phyloP scores from a whole-genome alignment of 2,329 filamentous ascomycete species.

The Coniochaeta sp. region DNA sequence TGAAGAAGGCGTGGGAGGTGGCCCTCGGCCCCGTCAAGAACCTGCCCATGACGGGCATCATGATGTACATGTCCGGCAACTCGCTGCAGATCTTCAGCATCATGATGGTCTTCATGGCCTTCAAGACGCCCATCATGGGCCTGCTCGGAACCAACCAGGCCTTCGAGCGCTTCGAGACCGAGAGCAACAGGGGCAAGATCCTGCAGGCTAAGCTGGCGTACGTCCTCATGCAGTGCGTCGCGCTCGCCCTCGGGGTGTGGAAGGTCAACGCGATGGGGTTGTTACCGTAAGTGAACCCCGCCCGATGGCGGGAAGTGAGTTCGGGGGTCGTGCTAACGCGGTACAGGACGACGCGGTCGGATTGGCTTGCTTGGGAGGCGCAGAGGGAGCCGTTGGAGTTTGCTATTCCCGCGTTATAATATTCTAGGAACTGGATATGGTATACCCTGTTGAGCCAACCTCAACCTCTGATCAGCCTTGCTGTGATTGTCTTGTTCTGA shows the following conservation, averaged over 20 bases:
- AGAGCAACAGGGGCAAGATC: conserved; percentile 65
- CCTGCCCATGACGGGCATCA: conserved; percentile 95
- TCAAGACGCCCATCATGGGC: conserved; percentile 90
- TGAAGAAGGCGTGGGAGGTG: conserved; percentile 99
- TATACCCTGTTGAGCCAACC: background rate
- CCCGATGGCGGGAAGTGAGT: background rate
- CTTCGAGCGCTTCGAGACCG: conserved; percentile 87
- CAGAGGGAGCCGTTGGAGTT: conserved; percentile 62
- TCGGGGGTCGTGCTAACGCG: conserved; percentile 5
- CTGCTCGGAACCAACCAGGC: conserved; percentile 74
- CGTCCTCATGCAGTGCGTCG: conserved; percentile 76
- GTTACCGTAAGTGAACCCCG: conserved; percentile 62
- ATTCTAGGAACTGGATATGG: background rate
- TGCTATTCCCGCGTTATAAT: conserved; percentile 53
- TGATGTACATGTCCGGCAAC: conserved; percentile 99
- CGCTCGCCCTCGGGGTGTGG: conserved; percentile 83
- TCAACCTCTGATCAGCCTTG: no score
- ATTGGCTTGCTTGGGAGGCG: conserved; percentile 95
- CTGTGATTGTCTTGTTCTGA: background rate
- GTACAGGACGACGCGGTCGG: conserved; percentile 79
- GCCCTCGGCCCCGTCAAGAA: conserved; percentile 89
- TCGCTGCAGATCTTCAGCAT: conserved; percentile 98
- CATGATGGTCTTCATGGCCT: conserved; percentile 99
- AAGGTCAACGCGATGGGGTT: conserved; percentile 96
- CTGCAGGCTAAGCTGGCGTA: conserved; percentile 83